These are phyloP conservation scores for Adansonia madagascariensis DNA, from an alignment of 441 rosid species.

Conservation along the genomic window DNA sequence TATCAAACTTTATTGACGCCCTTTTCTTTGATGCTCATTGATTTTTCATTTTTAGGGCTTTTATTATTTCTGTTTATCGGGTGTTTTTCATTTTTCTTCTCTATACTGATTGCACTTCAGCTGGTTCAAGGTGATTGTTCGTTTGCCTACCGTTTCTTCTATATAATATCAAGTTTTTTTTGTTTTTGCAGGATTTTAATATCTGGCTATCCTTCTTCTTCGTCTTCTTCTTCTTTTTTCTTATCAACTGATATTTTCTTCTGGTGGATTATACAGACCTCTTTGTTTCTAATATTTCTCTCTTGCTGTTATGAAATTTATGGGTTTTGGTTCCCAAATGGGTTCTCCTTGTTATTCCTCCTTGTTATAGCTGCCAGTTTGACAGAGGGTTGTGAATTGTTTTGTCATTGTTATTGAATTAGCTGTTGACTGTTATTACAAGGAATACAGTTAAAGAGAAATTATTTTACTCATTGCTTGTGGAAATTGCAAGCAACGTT, in stretches of 20 bases:
- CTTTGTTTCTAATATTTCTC: background rate
- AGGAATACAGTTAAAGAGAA: background rate
- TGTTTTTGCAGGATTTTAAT: background rate
- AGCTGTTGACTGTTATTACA: background rate
- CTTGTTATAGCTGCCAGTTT: background rate
- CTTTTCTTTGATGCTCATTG: conserved; percentile 24
- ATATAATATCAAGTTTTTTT: conserved; percentile 11
- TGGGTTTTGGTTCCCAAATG: conserved; percentile 25
- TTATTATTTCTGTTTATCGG: conserved; percentile 18
- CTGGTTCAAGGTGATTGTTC: conserved; percentile 36
- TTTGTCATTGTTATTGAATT: background rate
- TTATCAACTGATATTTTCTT: conserved; percentile 8
- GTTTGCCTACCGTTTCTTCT: background rate
- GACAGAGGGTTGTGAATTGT: background rate
- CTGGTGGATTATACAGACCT: background rate
- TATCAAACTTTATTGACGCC: background rate
- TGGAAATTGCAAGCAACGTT: background rate
- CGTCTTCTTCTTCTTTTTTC: background rate
- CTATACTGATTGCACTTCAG: conserved; percentile 18
- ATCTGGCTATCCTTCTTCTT: conserved; percentile 19
- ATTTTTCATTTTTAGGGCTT: conserved; percentile 26
- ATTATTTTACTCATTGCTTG: background rate
- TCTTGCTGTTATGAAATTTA: conserved; percentile 11
- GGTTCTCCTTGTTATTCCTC: conserved; percentile 21
- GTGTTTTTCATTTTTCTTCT: conserved; percentile 17